phyloP scores from a whole-genome alignment of 2,329 filamentous ascomycete genomes.

The Aspergillus sp. region DNA sequence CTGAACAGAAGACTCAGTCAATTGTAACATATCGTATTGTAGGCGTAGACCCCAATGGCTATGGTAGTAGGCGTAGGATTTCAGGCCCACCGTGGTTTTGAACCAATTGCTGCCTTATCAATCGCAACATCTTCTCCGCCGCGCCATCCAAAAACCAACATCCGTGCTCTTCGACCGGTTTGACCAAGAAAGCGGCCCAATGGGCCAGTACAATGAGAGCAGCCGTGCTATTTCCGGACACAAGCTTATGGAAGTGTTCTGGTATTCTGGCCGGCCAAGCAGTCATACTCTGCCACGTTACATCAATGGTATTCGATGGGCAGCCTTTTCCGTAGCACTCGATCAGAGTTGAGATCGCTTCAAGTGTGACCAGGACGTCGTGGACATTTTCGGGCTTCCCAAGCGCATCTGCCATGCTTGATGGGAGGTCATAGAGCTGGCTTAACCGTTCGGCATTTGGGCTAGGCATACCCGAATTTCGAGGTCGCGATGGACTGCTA shows the following conservation, averaged over 20 bases:
- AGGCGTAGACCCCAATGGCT: neutral
- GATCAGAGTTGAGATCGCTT: neutral
- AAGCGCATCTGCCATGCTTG: constrained; percentile 5
- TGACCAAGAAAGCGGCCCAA: constrained; percentile 12
- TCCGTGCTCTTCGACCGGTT: constrained; percentile 1
- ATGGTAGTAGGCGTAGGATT: neutral
- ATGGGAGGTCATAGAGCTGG: constrained; percentile 4
- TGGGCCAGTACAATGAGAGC: constrained; percentile 5
- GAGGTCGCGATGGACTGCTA: neutral
- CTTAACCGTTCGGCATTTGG: neutral
- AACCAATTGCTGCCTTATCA: neutral
- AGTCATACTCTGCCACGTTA: constrained; percentile 4
- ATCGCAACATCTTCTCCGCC: neutral
- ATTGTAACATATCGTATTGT: no score
- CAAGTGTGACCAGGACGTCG: neutral
- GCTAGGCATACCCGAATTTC: neutral
- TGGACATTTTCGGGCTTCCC: constrained; percentile 3
- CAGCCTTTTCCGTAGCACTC: constrained; percentile 11
- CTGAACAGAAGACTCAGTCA: no score
- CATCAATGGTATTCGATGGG: neutral
- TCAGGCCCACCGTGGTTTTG: neutral
- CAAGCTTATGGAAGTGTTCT: neutral
- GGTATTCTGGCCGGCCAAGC: constrained; percentile 5
- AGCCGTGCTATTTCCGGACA: neutral
- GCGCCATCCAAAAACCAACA: constrained; percentile 11